These are phyloP conservation scores for Besnoitia besnoiti DNA, from an alignment of 169 alveolate species.

Conservation along the genomic window DNA sequence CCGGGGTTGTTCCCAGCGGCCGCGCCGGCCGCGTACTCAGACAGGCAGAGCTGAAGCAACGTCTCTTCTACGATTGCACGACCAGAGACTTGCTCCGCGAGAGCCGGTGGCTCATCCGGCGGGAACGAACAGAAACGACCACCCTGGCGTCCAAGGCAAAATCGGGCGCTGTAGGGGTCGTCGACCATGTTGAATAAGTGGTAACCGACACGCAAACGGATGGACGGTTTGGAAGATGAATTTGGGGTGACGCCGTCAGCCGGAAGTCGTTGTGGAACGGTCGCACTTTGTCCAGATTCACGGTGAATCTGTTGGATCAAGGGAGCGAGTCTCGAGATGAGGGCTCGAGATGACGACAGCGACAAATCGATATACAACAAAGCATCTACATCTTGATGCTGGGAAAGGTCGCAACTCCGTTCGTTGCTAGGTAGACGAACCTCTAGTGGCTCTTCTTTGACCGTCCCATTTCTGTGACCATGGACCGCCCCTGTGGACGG, in stretches of 20 bases:
- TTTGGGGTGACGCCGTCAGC: neutral
- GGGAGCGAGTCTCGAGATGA: neutral
- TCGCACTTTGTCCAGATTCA: neutral
- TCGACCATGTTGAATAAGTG: neutral
- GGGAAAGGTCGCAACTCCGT: neutral
- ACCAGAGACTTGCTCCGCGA: neutral
- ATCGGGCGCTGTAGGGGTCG: neutral
- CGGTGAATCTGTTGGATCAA: neutral
- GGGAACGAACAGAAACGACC: slow-evolving; percentile 33
- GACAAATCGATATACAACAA: slow-evolving; percentile 12
- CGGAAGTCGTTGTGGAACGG: too few species aligned
- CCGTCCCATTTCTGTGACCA: neutral
- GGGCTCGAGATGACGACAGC: neutral
- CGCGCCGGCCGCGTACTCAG: slow-evolving; percentile 2
- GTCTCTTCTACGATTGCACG: slow-evolving; percentile 11
- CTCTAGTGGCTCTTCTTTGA: neutral
- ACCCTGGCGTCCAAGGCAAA: neutral
- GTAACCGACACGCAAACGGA: neutral
- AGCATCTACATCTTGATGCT: neutral
- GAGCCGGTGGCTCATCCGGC: neutral
- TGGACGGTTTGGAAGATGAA: neutral
- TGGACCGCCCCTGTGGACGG: too few species aligned
- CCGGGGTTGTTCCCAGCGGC: neutral
- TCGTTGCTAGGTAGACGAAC: neutral
- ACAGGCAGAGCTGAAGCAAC: slow-evolving; percentile 36